Evolutionary conservation across 202 grass and related monocot species (phyloP).

Genomic region (Setaria viridis): DNA sequence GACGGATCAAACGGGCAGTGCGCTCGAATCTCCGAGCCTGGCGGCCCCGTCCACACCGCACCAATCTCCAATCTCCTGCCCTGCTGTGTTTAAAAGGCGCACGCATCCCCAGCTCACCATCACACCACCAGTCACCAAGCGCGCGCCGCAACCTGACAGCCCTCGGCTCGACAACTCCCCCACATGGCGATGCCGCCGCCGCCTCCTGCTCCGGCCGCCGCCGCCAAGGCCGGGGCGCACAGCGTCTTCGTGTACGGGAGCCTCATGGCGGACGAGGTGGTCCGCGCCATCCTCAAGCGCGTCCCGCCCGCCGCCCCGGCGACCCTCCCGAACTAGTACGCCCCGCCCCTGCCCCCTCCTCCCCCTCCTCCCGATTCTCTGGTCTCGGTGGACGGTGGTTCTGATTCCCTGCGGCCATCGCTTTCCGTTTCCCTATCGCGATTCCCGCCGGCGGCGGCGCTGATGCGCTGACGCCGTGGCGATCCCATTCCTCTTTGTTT

Average conservation of each 20-base stretch:
- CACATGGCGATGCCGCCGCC: constrained; percentile 40
- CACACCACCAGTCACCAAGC: not conserved
- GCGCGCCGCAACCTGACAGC: not conserved
- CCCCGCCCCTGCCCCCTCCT: not conserved
- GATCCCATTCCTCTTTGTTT: not conserved
- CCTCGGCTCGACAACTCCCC: not conserved
- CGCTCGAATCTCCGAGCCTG: too few relatives aligned
- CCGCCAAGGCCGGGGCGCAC: constrained; percentile 35
- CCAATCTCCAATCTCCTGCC: not conserved
- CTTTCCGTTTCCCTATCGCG: not conserved
- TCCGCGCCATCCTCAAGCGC: constrained; percentile 75
- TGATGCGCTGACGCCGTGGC: not conserved
- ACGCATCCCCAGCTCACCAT: not conserved
- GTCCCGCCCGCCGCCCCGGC: constrained; percentile 73
- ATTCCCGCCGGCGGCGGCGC: not conserved
- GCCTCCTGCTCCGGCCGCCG: constrained; percentile 1
- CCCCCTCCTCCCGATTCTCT: not conserved
- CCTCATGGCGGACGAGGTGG: constrained; percentile 82
- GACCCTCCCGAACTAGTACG: constrained; percentile 66
- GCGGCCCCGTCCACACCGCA: not conserved
- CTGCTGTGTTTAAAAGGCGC: not conserved
- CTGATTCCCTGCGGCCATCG: not conserved
- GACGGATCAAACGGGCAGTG: too few relatives aligned
- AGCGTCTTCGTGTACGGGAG: constrained; percentile 95
- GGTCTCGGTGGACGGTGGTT: not conserved